Evolutionary conservation across 257 asterid species (phyloP).

Genomic region (Solanum piurae): DNA sequence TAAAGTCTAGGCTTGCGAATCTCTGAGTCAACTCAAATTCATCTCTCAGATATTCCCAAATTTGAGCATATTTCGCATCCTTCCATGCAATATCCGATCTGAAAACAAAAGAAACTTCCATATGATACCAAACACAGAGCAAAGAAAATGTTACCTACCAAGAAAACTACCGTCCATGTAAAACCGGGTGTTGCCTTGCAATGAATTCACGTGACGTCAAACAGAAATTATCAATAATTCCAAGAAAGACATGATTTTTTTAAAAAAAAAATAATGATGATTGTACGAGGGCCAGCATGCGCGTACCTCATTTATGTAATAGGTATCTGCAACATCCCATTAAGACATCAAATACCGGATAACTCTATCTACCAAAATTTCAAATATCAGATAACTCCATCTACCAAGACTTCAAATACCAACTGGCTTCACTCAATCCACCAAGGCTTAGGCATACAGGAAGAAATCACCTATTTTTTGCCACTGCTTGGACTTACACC

Average conservation of each 20-base stretch:
- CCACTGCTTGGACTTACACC: neutral
- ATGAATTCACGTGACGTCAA: neutral
- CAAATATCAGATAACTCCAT: neutral
- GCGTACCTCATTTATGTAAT: neutral
- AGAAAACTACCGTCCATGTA: neutral
- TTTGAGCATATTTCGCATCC: constrained; percentile 95
- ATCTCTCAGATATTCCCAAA: constrained; percentile 97
- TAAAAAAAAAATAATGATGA: neutral
- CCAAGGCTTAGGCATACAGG: neutral
- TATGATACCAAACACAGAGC: neutral
- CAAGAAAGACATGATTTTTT: neutral
- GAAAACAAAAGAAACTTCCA: neutral
- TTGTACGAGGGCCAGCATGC: neutral
- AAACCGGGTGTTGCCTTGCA: neutral
- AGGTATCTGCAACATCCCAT: neutral
- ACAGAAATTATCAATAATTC: neutral
- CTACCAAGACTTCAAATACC: neutral
- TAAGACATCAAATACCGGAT: neutral
- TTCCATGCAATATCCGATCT: constrained; percentile 88
- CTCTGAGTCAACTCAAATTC: constrained; percentile 94
- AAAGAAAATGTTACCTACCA: neutral
- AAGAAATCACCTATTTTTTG: neutral
- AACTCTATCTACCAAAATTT: neutral
- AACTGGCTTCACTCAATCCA: neutral
- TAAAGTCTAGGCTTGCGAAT: constrained; percentile 92